Base-by-base conservation (phyloP, 75 land plant species). In the Chamaecyparis obtusa region DNA sequence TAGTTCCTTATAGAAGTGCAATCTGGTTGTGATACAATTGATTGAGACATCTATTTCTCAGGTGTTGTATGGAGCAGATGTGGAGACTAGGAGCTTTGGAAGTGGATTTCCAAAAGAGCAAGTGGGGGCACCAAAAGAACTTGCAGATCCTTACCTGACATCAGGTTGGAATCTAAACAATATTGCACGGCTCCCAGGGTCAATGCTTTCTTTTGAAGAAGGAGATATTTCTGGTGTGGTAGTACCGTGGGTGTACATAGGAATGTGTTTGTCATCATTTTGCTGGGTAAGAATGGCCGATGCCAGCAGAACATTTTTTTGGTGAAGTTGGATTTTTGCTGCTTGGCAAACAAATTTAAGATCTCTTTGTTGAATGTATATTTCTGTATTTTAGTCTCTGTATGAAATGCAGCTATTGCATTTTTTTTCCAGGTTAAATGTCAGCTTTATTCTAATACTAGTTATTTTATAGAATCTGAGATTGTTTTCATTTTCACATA, bases 221-320 rank as follows among this genome's bases (percentile, higher is more conserved):
- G 91, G 87, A 81, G 95, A 96, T 85, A 96, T 98, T 9, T 94
- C 99, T 55, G 99, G 99, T 67, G 99, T 98, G 35, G 80, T 95
- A 36, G 97, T 96, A 24, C 99, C 99, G 41, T 98, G 99, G 99
- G 91, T 98, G 44, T 98, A 98, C 89, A 88, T 96, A 75, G 99
- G 99, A 55, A 98, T 98, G 99, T 98, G 99, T 84, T 94, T 98
- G 87, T 98, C 99, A 27, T 98, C 99, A 85, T 98, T 98, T 89
- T 98, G 99, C 87, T 98, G 99, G 99, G 99, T 96, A 92, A 89
- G 93, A 86, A n/a, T 79, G 16, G 16, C 37, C 41, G 74, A 56
- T 85, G n/a, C 86, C 9, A 51, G 27, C 44, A 35, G 37, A 17
- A 19, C 9, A 49, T 55, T 84, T 41, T 37, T 78, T 41, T 78